Percentiles rank a stretch among this genome's conserved stretches.
Conservation (phyloP, 2,329 filamentous ascomycete genomes). For the Pseudogymnoascus sp. region DNA sequence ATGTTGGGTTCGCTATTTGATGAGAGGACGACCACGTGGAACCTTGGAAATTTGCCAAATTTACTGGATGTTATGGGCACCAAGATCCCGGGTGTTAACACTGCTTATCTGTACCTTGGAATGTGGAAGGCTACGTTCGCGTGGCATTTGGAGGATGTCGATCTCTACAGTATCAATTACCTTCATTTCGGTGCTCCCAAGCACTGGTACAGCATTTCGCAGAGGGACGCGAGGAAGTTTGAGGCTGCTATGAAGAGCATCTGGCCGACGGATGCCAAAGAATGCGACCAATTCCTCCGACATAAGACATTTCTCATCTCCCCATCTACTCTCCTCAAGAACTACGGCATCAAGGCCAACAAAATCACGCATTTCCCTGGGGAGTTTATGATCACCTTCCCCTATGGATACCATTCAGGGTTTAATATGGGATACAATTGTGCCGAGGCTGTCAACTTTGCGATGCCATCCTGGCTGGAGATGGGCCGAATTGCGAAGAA, state of each 20-base stretch:
- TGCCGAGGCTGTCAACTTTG: constrained; percentile 97
- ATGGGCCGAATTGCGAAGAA: constrained; percentile 95
- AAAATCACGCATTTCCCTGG: constrained; percentile 91
- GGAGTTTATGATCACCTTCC: constrained; percentile 97
- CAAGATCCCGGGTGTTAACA: constrained; percentile 96
- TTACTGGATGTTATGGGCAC: constrained; percentile 88
- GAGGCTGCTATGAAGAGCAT: constrained; percentile 92
- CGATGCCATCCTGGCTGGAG: constrained; percentile 86
- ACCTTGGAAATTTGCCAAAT: constrained; percentile 89
- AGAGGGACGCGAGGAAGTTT: constrained; percentile 85
- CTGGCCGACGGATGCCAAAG: constrained; percentile 91
- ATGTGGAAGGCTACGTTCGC: constrained; percentile 99
- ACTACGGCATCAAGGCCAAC: constrained; percentile 94
- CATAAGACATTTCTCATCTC: constrained; percentile 98
- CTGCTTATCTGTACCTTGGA: constrained; percentile 90
- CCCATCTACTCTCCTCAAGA: constrained; percentile 72
- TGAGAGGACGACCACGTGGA: constrained; percentile 77
- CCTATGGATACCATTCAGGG: constrained; percentile 95
- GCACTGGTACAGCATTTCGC: constrained; percentile 99
- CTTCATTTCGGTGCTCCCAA: constrained; percentile 98
- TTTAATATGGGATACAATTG: constrained; percentile 99
- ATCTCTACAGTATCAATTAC: constrained; percentile 99
- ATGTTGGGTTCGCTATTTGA: constrained; percentile 93
- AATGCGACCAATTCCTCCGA: constrained; percentile 89
- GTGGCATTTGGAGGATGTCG: constrained; percentile 97